Evolutionary conservation across 768 basidiomycete species (phyloP), one percentile per base, ranked within the genome.

Genomic region (Trametes cinnabarina): DNA sequence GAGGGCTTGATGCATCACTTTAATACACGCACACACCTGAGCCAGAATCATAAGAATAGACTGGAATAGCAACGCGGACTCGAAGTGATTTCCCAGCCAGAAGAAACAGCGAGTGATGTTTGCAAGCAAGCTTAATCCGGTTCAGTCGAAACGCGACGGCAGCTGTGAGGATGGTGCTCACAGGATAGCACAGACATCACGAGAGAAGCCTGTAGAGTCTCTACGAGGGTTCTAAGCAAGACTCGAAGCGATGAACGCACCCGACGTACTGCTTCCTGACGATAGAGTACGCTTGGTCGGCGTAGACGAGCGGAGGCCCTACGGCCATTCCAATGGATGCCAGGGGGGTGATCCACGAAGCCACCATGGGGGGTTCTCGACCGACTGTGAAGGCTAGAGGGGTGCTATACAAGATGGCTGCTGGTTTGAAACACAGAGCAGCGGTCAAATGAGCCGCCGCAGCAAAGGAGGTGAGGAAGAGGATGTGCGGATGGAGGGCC

Each of bases 71-170:
- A 94, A 73, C 2, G 91, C 81, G 44, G 80, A 72, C 74, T 93
- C 92, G 70, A 92, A 94, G 51, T 67, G 88, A 37, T 86, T 76
- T 54, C 92, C 92, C 34, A 94, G 74, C 92, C 92, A 94, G 74
- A 93, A 94, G 77, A 92, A 94, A 71, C 92, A 94, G 66, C 92
- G 80, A 23, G 88, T 87, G 51, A 93, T 91, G 71, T 94, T 94
- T 48, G 91, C 90, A 58, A 90, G 77, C 30, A 92, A 76, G 64
- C 90, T 91, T n/a, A n/a, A n/a, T n/a, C n/a, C n/a, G n/a, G n/a
- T n/a, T n/a, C n/a, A n/a, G n/a, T n/a, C n/a, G n/a, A n/a, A n/a
- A n/a, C n/a, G n/a, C n/a, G n/a, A n/a, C n/a, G n/a, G n/a, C n/a
- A n/a, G n/a, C n/a, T n/a, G n/a, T n/a, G n/a, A n/a, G n/a, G n/a